Conservation (phyloP, 164 flowering plant species). For the Warburgia ugandensis region DNA sequence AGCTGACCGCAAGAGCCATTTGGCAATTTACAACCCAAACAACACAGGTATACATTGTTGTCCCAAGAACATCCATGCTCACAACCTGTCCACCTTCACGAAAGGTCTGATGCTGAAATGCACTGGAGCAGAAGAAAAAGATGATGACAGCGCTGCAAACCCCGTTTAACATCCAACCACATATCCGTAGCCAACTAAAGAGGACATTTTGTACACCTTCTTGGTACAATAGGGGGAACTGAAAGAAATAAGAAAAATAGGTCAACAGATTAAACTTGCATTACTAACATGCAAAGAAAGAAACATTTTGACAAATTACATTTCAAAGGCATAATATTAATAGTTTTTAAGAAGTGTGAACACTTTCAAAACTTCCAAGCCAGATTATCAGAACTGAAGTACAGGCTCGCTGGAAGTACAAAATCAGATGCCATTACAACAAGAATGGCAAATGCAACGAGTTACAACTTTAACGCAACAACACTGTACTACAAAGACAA, state of each 20-base stretch:
- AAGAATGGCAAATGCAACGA: too few species aligned
- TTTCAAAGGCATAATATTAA: too few species aligned
- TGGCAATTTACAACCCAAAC: conserved; percentile 86
- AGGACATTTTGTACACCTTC: conserved; percentile 70
- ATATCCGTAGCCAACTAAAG: conserved; percentile 72
- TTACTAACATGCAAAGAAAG: too few species aligned
- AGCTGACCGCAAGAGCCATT: conserved; percentile 65
- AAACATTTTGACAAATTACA: too few species aligned
- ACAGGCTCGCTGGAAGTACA: too few species aligned
- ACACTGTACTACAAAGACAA: too few species aligned
- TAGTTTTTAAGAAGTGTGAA: too few species aligned
- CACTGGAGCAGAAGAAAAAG: conserved; percentile 45
- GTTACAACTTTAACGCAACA: too few species aligned
- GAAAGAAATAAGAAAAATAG: conserved; percentile 11
- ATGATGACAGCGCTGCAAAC: conserved; percentile 50
- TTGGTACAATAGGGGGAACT: conserved; percentile 63
- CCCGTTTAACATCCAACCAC: conserved; percentile 86
- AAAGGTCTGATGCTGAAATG: conserved; percentile 44
- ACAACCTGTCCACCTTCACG: conserved; percentile 51
- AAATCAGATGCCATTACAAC: too few species aligned
- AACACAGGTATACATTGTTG: conserved; percentile 61
- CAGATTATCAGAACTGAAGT: too few species aligned
- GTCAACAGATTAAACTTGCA: not conserved
- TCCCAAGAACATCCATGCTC: conserved; percentile 53
- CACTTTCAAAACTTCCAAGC: too few species aligned